These are phyloP conservation scores for Paramyrothecium roridum DNA, from an alignment of 2,329 filamentous ascomycete species.

Conservation along the genomic window DNA sequence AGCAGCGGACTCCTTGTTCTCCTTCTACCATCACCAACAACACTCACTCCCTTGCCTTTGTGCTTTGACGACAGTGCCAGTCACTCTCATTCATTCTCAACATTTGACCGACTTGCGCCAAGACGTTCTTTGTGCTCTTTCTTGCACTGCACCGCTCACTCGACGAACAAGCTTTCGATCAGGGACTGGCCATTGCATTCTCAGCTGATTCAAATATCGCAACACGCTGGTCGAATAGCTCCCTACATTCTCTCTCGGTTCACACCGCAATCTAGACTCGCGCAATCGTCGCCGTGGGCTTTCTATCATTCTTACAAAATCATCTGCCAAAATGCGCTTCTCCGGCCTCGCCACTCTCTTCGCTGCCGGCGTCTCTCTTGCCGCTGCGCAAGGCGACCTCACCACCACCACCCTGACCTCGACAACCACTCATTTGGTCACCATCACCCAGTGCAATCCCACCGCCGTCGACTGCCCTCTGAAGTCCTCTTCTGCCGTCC, in stretches of 20 bases:
- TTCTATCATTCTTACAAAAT: conserved; percentile 2
- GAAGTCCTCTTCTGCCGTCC: conserved; percentile 17
- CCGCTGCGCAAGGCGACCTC: conserved; percentile 23
- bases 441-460: conserved; percentile 46
- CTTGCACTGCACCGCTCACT: not conserved
- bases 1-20: not conserved
- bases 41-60: not conserved
- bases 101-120: not conserved
- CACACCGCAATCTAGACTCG: no score
- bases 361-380: conserved; percentile 36
- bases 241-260: no score
- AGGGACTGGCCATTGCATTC: not conserved
- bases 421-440: conserved; percentile 40
- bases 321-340: conserved; percentile 42
- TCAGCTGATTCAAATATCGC: not conserved
- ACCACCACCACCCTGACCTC: conserved; percentile 39
- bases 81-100: not conserved
- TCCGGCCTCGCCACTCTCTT: conserved; percentile 37
- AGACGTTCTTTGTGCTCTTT: not conserved
- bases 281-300: no score
- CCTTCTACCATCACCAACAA: not conserved
- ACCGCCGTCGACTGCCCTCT: conserved; percentile 40
- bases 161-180: not conserved
- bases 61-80: not conserved
- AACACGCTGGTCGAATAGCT: not conserved